Percentiles rank a stretch among this genome's conserved stretches.
Conservation (phyloP, 345 rosid species). For the Toxicodendron radicans region DNA sequence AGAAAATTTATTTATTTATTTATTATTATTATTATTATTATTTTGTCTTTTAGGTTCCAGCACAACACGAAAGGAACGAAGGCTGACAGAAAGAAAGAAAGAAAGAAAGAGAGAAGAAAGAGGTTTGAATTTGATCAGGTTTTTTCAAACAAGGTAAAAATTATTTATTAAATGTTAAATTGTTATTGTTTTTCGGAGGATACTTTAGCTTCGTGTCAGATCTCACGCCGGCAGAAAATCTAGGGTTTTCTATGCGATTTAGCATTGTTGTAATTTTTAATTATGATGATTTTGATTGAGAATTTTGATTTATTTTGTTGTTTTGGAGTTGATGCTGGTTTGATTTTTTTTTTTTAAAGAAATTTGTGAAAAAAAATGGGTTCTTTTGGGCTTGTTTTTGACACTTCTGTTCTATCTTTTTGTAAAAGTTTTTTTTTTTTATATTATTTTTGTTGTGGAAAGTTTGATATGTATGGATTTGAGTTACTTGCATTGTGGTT, state of each 20-base stretch:
- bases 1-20: no score
- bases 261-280: neutral
- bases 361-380: neutral
- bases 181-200: neutral
- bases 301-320: neutral
- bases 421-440: neutral
- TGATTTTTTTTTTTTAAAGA: neutral
- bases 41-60: no score
- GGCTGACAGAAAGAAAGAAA: neutral
- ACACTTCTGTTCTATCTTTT: neutral
- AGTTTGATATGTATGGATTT: neutral
- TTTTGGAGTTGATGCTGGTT: no score
- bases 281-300: neutral
- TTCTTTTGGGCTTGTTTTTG: neutral
- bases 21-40: no score
- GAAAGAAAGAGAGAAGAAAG: constrained; percentile 9
- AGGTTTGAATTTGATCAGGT: constrained; percentile 4
- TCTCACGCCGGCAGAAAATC: neutral
- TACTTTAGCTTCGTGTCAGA: constrained; percentile 7
- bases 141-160: constrained; percentile 3
- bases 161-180: neutral
- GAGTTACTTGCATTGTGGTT: constrained; percentile 5
- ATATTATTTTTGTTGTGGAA: neutral
- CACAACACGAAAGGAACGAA: no score
- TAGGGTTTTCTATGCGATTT: neutral